Base-by-base conservation (phyloP, 2,329 filamentous ascomycete species). In the Ophiostoma populinum region DNA sequence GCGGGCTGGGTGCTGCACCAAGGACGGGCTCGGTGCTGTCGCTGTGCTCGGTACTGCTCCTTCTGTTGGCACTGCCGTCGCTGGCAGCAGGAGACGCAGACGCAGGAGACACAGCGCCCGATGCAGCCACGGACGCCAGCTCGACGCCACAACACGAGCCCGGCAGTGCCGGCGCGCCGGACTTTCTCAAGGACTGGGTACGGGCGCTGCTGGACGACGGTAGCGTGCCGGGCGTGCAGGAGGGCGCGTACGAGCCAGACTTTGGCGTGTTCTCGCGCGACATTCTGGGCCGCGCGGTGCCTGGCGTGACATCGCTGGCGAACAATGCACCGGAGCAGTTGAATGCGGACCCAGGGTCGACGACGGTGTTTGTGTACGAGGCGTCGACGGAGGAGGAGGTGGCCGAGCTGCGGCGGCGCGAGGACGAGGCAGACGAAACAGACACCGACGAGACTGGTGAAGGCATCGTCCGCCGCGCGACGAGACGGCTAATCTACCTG, bases 401-500 rank as follows among this genome's bases (percentile, higher is more conserved):
- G n/a, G 39, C 39, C 16, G 43, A 45, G 31, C 47, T 50, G 34
- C 43, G 49, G 43, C 18, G 45, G 39, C 35, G 45, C 13, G 46
- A 46, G 2, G 17, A 16, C n/a, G 41, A 42, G 4, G 43, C 47
- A 5, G 43, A 37, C 21, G 44, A 42, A 18, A 32, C 34, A 8
- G 35, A 28, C 8, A 21, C 10, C 0, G 6, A 28, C 25, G 13
- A 26, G 11, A 17, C 7, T 28, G 32, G 12, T 15, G 15, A 24
- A 6, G 5, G 15, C 9, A 4, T 24, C 41, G 26, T 24, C 24
- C 7, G 43, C 15, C 16, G n/a, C n/a, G 7, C 55, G 17, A 15
- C n/a, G 5, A 53, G 54, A 12, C 61, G 55, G 27, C 69, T 57
- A 2, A 61, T 95, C 3, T 94, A 79, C 53, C 65, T 98, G 36